A percentile compares a stretch with the other conserved stretches of the same genome.
Evolutionary conservation across 768 basidiomycete species (phyloP).

Genomic region (Scleroderma citrinum): DNA sequence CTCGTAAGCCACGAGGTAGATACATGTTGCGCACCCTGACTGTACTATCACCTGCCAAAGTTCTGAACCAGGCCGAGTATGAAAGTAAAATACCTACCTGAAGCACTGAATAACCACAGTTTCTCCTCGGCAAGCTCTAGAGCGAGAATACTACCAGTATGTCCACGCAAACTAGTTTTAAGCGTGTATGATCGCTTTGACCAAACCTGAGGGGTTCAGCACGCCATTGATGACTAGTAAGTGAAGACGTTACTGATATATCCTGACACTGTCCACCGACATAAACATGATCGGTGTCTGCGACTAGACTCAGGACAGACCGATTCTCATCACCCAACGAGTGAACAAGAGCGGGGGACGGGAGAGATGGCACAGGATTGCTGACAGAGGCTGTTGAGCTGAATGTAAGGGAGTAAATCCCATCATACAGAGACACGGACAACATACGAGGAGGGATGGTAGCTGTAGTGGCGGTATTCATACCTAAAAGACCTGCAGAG

Average conservation of each 20-base stretch:
- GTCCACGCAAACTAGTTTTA: constrained; percentile 66
- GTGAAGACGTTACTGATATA: constrained; percentile 52
- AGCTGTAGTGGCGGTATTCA: not conserved
- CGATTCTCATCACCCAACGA: constrained; percentile 63
- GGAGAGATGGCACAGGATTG: constrained; percentile 43
- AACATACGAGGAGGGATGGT: constrained; percentile 22
- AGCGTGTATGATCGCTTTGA: constrained; percentile 66
- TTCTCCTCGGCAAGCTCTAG: constrained; percentile 71
- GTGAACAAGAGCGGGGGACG: constrained; percentile 52
- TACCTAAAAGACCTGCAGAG: not conserved
- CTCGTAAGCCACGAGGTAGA: not conserved
- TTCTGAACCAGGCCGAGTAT: not conserved
- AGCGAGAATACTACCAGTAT: constrained; percentile 79
- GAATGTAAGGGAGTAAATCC: constrained; percentile 9
- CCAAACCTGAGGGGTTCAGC: constrained; percentile 64
- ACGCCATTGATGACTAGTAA: not conserved
- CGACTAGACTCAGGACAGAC: constrained; percentile 72
- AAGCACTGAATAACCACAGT: constrained; percentile 86
- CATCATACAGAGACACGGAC: not conserved
- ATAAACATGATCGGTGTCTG: constrained; percentile 69
- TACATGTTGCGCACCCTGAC: constrained; percentile 51
- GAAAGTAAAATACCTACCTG: constrained; percentile 41
- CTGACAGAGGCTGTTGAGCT: constrained; percentile 47
- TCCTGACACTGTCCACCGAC: constrained; percentile 75
- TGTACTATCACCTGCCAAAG: constrained; percentile 71